A percentile compares a stretch with the other conserved stretches of the same genome.
phyloP scores from a whole-genome alignment of 768 basidiomycete genomes.

The Coprinellus aureogranulatus region DNA sequence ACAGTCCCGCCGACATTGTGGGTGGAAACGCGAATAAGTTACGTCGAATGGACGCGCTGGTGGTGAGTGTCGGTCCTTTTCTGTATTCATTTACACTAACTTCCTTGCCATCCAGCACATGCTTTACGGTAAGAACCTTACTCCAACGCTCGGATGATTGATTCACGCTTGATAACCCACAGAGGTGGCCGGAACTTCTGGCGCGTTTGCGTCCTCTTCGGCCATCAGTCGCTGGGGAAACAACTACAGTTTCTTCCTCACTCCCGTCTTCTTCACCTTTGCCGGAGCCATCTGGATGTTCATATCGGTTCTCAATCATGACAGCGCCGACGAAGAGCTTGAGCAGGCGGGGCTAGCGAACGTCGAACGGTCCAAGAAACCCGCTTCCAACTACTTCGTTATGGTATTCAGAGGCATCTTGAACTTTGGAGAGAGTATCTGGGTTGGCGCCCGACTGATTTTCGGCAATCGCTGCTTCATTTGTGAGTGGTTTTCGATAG shows the following conservation, averaged over 20 bases:
- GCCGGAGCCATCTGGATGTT: conserved; percentile 27
- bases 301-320: conserved; percentile 24
- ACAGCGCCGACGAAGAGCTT: conserved; percentile 19
- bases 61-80: too few species aligned
- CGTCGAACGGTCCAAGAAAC: conserved; percentile 15
- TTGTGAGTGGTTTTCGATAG: too few species aligned
- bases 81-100: too few species aligned
- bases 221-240: conserved; percentile 31
- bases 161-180: neutral
- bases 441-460: conserved; percentile 26
- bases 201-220: conserved; percentile 28
- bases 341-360: conserved; percentile 19
- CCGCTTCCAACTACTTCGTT: conserved; percentile 20
- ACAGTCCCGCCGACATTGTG: conserved; percentile 32
- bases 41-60: conserved; percentile 32
- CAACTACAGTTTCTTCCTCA: conserved; percentile 34
- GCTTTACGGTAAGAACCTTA: conserved; percentile 19
- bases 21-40: conserved; percentile 30
- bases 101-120: conserved; percentile 23
- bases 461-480: conserved; percentile 26
- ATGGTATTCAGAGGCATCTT: conserved; percentile 19
- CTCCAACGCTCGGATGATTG: neutral
- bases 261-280: conserved; percentile 26
- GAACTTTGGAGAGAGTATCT: conserved; percentile 26
- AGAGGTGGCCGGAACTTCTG: conserved; percentile 29